A percentile compares a stretch with the other conserved stretches of the same genome.
These are phyloP conservation scores for Amylostereum areolatum DNA, from an alignment of 1,284 basidiomycete genomes.

Conservation along the genomic window DNA sequence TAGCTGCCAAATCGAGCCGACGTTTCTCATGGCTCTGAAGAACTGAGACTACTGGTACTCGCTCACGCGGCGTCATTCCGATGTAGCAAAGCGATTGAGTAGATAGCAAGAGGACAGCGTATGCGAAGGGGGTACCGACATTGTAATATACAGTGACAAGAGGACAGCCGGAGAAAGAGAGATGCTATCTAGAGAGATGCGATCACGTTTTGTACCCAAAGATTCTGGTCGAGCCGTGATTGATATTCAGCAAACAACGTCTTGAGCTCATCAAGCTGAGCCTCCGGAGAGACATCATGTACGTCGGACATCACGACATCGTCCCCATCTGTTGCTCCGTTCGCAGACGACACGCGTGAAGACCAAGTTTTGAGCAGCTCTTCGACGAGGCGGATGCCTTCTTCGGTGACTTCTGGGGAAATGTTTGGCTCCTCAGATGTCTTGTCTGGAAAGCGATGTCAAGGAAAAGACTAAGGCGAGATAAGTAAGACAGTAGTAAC, in stretches of 20 bases:
- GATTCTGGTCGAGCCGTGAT: conserved; percentile 65
- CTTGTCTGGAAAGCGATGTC: conserved; percentile 16
- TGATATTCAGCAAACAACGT: conserved; percentile 63
- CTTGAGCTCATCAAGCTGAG: conserved; percentile 62
- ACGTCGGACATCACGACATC: conserved; percentile 54
- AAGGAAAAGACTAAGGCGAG: neutral
- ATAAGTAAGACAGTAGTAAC: conserved; percentile 5
- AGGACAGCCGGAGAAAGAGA: neutral
- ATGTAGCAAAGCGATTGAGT: too few relatives aligned
- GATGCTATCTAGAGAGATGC: conserved; percentile 28
- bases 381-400: conserved; percentile 79
- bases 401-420: conserved; percentile 59
- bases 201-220: conserved; percentile 70
- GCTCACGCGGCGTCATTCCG: too few relatives aligned
- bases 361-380: conserved; percentile 78
- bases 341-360: conserved; percentile 24
- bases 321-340: conserved; percentile 31
- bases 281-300: conserved; percentile 35
- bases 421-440: conserved; percentile 40
- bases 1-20: too few relatives aligned
- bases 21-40: too few relatives aligned
- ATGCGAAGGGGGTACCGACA: too few relatives aligned
- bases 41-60: too few relatives aligned
- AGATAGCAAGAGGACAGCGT: too few relatives aligned
- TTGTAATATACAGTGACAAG: neutral